Percentiles rank a stretch among this genome's conserved stretches.
These are phyloP conservation scores for Pelargonium citronellum DNA, from an alignment of 441 rosid genomes.

Conservation along the genomic window DNA sequence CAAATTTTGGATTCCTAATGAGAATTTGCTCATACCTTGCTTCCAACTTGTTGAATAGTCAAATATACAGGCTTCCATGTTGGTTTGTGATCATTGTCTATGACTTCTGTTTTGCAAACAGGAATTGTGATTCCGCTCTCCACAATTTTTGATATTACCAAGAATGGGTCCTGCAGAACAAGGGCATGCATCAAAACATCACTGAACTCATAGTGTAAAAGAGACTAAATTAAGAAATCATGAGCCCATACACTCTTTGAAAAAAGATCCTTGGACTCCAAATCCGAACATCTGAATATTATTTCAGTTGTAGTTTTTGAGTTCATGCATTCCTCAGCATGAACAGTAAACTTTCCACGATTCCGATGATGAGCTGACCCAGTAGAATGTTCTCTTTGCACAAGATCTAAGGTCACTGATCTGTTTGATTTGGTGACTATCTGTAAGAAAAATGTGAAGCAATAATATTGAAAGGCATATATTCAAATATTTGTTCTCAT, in stretches of 20 bases:
- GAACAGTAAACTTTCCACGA: slow-evolving; percentile 60
- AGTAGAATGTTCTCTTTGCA: slow-evolving; percentile 40
- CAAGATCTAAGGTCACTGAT: slow-evolving; percentile 59
- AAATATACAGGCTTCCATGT: slow-evolving; percentile 73
- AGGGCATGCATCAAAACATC: slow-evolving; percentile 19
- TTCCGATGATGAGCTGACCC: slow-evolving; percentile 29
- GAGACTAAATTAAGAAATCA: slow-evolving; percentile 13
- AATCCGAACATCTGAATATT: slow-evolving; percentile 58
- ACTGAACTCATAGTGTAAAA: slow-evolving; percentile 12
- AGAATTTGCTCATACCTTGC: slow-evolving; percentile 50
- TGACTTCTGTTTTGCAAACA: slow-evolving; percentile 79
- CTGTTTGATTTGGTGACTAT: slow-evolving; percentile 58
- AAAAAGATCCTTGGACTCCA: slow-evolving; percentile 73
- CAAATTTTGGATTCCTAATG: slow-evolving; percentile 9
- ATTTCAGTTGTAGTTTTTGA: slow-evolving; percentile 69
- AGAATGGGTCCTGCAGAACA: slow-evolving; percentile 67
- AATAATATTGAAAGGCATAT: slow-evolving; percentile 15
- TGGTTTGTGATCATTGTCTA: slow-evolving; percentile 66
- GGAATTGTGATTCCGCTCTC: slow-evolving; percentile 64
- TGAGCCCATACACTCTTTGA: slow-evolving; percentile 63
- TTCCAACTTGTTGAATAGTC: slow-evolving; percentile 83
- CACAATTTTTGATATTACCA: slow-evolving; percentile 68
- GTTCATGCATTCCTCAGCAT: slow-evolving; percentile 74
- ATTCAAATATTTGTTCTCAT: not conserved
- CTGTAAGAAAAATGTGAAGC: slow-evolving; percentile 32